Percentiles rank a stretch among this genome's conserved stretches.
phyloP scores from a whole-genome alignment of 805 yeast species.

The Ogataea haglerorum region DNA sequence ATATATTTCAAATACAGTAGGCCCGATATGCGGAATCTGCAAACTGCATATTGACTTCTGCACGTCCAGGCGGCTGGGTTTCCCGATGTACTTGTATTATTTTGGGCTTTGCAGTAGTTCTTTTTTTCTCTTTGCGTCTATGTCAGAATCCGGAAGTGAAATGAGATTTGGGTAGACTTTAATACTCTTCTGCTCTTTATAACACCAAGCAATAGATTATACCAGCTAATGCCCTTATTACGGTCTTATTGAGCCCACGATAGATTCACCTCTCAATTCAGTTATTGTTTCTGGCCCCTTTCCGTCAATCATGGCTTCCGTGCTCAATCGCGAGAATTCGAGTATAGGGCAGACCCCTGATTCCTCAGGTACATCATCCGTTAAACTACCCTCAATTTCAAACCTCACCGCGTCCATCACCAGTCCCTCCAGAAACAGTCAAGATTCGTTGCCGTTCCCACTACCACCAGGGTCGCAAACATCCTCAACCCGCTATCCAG shows the following conservation, averaged over 20 bases:
- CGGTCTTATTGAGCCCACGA: not conserved
- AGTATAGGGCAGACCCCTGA: constrained; percentile 4
- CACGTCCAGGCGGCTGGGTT: not conserved
- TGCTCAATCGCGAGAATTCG: constrained; percentile 11
- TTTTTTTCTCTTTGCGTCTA: constrained; percentile 4
- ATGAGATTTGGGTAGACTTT: constrained; percentile 11
- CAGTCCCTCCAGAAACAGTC: not conserved
- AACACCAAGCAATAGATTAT: not conserved
- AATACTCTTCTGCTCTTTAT: constrained; percentile 1
- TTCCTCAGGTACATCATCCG: constrained; percentile 3
- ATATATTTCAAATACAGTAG: not conserved
- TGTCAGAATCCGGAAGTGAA: constrained; percentile 12
- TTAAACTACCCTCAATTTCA: constrained; percentile 22
- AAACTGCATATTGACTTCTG: not conserved
- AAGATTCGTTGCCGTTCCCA: not conserved
- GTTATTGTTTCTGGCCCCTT: constrained; percentile 2
- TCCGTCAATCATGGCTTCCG: constrained; percentile 12
- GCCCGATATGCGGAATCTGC: not conserved
- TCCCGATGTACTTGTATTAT: constrained; percentile 2
- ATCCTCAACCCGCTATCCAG: not conserved
- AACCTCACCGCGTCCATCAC: constrained; percentile 16
- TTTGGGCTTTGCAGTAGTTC: constrained; percentile 6
- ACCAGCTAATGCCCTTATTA: not conserved
- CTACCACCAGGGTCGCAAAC: not conserved
- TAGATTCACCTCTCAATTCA: not conserved